Conservation (phyloP, 129 eudicot species). For the Escallonia herrerae region DNA sequence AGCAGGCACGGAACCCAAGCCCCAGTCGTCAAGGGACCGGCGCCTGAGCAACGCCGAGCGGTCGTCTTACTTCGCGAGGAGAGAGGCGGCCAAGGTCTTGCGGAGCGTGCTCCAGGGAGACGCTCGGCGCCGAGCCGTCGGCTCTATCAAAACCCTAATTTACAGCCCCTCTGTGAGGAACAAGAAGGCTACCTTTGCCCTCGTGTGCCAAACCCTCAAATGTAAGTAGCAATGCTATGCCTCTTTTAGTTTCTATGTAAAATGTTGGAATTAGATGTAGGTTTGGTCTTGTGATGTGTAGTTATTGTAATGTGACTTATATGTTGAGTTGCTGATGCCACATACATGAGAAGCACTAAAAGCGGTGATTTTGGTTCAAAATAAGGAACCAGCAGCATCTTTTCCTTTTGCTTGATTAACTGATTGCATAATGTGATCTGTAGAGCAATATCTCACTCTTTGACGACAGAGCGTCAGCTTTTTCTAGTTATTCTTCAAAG, state of each 20-base stretch:
- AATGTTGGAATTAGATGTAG: background rate
- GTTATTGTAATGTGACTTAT: too few species aligned
- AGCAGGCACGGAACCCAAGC: background rate
- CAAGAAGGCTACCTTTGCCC: constrained; percentile 82
- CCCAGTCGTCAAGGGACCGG: constrained; percentile 26
- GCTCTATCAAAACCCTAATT: constrained; percentile 75
- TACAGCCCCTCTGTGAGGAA: constrained; percentile 72
- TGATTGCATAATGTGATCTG: too few species aligned
- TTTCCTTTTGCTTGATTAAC: too few species aligned
- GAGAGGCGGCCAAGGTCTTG: constrained; percentile 91
- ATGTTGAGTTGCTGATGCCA: too few species aligned
- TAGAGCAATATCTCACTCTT: too few species aligned
- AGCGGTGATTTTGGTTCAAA: too few species aligned
- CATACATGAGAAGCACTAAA: too few species aligned
- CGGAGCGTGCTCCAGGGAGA: constrained; percentile 71
- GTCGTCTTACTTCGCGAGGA: constrained; percentile 77
- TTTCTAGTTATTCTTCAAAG: too few species aligned
- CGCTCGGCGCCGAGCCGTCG: constrained; percentile 73
- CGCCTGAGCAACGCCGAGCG: constrained; percentile 58
- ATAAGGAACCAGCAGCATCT: too few species aligned
- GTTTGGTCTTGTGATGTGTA: too few species aligned
- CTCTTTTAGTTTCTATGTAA: background rate
- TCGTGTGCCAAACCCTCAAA: constrained; percentile 95
- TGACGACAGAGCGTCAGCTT: too few species aligned
- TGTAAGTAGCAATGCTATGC: constrained; percentile 27